Evolutionary conservation across 352 stramenopile genomes (phyloP).

Genomic region (Thraustochytrium sp.): DNA sequence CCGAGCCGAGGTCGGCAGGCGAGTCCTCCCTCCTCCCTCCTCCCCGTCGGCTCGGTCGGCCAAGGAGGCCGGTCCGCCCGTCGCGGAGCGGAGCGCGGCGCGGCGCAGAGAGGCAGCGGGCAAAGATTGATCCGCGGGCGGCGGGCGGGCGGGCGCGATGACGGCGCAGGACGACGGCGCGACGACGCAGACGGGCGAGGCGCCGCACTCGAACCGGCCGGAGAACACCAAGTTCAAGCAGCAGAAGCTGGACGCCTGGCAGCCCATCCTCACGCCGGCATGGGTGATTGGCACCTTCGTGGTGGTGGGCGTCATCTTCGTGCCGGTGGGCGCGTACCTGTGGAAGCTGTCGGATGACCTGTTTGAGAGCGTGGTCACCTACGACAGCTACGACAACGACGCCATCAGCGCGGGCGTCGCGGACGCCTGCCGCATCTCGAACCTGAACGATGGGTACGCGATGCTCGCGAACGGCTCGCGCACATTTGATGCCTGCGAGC

Average conservation of each 20-base stretch:
- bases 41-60: no score
- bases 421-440: neutral
- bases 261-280: slow-evolving; percentile 90
- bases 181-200: neutral
- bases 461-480: neutral
- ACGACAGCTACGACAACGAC: slow-evolving; percentile 20
- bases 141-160: neutral
- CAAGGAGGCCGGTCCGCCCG: no score
- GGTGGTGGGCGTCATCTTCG: slow-evolving; percentile 85
- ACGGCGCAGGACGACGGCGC: neutral
- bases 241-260: slow-evolving; percentile 82
- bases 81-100: no score
- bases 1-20: no score
- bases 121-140: no score
- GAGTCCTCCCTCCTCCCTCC: no score
- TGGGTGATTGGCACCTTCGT: slow-evolving; percentile 90
- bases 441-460: slow-evolving; percentile 29
- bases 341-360: slow-evolving; percentile 34
- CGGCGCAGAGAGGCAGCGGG: no score
- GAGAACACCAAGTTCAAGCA: slow-evolving; percentile 63
- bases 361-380: slow-evolving; percentile 5
- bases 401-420: neutral
- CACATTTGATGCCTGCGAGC: neutral
- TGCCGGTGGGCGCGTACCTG: slow-evolving; percentile 83
- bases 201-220: slow-evolving; percentile 1